These are phyloP conservation scores for Phytophthora capsici DNA, from an alignment of 352 stramenopile species.

Conservation along the genomic window DNA sequence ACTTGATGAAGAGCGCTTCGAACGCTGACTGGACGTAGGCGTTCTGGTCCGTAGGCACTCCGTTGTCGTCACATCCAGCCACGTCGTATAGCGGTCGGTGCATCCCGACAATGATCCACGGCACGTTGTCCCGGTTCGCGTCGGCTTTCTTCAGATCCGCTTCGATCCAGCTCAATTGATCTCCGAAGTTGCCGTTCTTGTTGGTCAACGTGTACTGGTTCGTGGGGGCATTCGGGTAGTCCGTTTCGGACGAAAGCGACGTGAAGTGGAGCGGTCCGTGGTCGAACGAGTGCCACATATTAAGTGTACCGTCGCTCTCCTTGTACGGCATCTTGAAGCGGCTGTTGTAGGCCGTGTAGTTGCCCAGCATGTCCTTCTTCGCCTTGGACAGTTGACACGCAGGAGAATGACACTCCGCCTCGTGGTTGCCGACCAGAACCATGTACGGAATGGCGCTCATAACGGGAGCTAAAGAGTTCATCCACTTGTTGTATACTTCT, in stretches of 20 bases:
- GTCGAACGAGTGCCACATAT: slow-evolving; percentile 56
- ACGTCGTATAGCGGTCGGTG: slow-evolving; percentile 56
- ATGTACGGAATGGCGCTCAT: slow-evolving; percentile 68
- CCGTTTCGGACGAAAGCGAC: slow-evolving; percentile 70
- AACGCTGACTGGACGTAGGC: slow-evolving; percentile 46
- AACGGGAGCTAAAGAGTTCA: slow-evolving; percentile 50
- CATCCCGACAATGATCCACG: slow-evolving; percentile 60
- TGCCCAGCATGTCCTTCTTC: slow-evolving; percentile 38
- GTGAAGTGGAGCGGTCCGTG: slow-evolving; percentile 67
- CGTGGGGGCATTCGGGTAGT: slow-evolving; percentile 40
- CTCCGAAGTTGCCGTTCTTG: slow-evolving; percentile 40
- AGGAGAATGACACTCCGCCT: slow-evolving; percentile 53
- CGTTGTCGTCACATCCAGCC: slow-evolving; percentile 11
- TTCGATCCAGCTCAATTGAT: slow-evolving; percentile 59
- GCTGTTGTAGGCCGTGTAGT: slow-evolving; percentile 63
- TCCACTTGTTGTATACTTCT: slow-evolving; percentile 70
- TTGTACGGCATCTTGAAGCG: slow-evolving; percentile 42
- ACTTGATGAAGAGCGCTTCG: slow-evolving; percentile 58
- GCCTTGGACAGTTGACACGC: slow-evolving; percentile 26
- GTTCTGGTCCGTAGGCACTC: slow-evolving; percentile 13
- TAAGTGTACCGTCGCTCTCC: slow-evolving; percentile 37
- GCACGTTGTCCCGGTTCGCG: slow-evolving; percentile 42
- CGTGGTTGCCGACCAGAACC: slow-evolving; percentile 77
- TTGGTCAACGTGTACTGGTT: slow-evolving; percentile 41
- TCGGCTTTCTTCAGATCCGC: slow-evolving; percentile 42